These are phyloP conservation scores for Jaapia argillacea DNA, from an alignment of 768 basidiomycete genomes.

Conservation along the genomic window DNA sequence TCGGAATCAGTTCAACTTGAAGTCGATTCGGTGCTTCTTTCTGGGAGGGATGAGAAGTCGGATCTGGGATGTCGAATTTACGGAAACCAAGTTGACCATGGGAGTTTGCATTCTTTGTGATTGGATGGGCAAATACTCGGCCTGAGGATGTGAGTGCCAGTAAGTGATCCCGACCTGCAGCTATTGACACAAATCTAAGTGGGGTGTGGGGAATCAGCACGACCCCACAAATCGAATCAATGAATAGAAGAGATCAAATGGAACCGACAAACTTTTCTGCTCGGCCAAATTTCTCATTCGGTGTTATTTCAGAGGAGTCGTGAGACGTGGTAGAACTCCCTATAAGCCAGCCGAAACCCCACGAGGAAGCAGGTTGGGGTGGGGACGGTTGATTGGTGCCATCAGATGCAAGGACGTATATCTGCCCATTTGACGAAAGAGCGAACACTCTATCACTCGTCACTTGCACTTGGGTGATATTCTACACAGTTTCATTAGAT, in stretches of 20 bases:
- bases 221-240: not conserved
- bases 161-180: constrained; percentile 62
- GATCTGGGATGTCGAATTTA: constrained; percentile 41
- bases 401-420: constrained; percentile 58
- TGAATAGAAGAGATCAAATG: not conserved
- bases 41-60: constrained; percentile 15
- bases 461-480: constrained; percentile 54
- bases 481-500: constrained; percentile 38
- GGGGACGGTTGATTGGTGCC: constrained; percentile 34
- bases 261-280: constrained; percentile 50
- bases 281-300: constrained; percentile 43
- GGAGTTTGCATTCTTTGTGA: constrained; percentile 64
- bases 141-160: constrained; percentile 66
- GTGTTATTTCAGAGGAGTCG: constrained; percentile 52
- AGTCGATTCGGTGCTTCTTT: constrained; percentile 21
- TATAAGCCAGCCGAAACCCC: constrained; percentile 40
- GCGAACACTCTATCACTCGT: constrained; percentile 62
- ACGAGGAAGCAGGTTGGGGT: constrained; percentile 47
- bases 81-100: constrained; percentile 80
- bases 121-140: constrained; percentile 70
- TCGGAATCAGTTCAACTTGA: constrained; percentile 47
- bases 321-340: constrained; percentile 40
- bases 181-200: constrained; percentile 68
- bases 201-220: no score
- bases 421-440: constrained; percentile 63